Evolutionary conservation across 495 filamentous ascomycete genomes (phyloP).

Genomic region (Halenospora varia): DNA sequence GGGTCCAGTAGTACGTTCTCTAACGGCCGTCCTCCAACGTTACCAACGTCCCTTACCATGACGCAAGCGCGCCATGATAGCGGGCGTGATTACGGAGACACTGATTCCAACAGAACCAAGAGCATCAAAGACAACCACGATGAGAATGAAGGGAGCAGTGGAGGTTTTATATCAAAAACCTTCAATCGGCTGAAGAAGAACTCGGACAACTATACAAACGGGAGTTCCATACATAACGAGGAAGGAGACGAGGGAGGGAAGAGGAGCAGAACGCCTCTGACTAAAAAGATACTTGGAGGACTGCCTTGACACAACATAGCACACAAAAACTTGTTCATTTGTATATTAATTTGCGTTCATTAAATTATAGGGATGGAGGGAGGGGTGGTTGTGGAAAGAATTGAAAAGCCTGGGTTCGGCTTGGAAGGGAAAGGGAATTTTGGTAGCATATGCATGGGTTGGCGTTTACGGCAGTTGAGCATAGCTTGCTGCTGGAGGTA

Average conservation of each 20-base stretch:
- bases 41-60: conserved; percentile 23
- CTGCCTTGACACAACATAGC: not conserved
- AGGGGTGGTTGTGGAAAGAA: not conserved
- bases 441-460: not conserved
- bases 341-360: conserved; percentile 1
- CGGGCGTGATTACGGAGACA: conserved; percentile 3
- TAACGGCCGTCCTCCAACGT: not conserved
- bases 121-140: conserved; percentile 1
- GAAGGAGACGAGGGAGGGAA: conserved; percentile 4
- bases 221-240: not conserved
- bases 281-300: conserved; percentile 6
- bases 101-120: not conserved
- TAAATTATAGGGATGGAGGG: not conserved
- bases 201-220: not conserved
- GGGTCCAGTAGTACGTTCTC: conserved; percentile 18
- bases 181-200: conserved; percentile 12
- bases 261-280: conserved; percentile 4
- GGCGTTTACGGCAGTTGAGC: not conserved
- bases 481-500: too few species aligned
- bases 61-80: conserved; percentile 13
- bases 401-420: not conserved
- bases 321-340: not conserved
- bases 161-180: conserved; percentile 9
- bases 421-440: not conserved
- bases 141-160: not conserved